These are phyloP conservation scores for Aaosphaeria pasadenensis DNA, from an alignment of 2,329 filamentous ascomycete genomes.

Conservation along the genomic window DNA sequence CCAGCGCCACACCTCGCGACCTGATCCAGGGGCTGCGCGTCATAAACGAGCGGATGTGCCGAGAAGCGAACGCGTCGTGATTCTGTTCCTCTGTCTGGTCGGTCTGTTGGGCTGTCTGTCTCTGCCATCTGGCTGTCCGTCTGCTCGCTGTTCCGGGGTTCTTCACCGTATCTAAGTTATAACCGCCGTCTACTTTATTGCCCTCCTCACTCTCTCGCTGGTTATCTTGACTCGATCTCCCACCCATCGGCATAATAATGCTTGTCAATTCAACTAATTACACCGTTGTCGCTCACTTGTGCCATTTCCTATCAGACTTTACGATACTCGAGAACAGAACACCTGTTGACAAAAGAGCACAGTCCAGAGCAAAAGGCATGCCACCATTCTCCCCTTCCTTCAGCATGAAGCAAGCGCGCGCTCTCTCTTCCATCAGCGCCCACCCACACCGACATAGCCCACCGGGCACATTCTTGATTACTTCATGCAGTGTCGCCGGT, in stretches of 20 bases:
- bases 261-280: no score
- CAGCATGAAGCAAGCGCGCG: no score
- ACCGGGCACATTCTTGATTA: neutral
- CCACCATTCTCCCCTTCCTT: no score
- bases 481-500: neutral
- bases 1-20: conserved; percentile 16
- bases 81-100: neutral
- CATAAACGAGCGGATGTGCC: conserved; percentile 24
- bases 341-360: no score
- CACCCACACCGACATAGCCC: neutral
- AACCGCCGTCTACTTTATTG: neutral
- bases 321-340: no score
- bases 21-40: conserved; percentile 33
- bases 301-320: no score
- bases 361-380: no score
- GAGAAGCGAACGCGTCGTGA: conserved; percentile 20
- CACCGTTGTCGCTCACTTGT: no score
- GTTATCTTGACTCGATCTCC: neutral
- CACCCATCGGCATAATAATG: no score
- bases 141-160: neutral
- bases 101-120: neutral
- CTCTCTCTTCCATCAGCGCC: no score
- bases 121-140: neutral
- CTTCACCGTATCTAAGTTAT: neutral
- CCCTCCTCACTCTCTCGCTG: neutral